Evolutionary conservation across 495 filamentous ascomycete genomes (phyloP).

Genomic region (Tuber umbilicatum): DNA sequence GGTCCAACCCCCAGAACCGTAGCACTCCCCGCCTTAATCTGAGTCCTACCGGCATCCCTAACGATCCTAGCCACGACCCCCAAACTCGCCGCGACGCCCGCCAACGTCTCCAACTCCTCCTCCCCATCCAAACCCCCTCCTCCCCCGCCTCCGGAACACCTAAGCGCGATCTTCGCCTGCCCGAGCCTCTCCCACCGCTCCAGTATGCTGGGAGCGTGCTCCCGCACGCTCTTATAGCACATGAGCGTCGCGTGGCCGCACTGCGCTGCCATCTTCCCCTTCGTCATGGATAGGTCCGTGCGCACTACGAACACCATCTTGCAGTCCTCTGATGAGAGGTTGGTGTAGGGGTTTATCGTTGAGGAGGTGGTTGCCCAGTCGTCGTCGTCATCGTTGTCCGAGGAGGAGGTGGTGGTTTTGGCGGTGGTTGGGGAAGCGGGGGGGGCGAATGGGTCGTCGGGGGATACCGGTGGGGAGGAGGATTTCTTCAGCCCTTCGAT

Average conservation of each 20-base stretch:
- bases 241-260: slow-evolving; percentile 92
- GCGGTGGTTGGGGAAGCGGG: neutral
- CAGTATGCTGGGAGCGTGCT: slow-evolving; percentile 57
- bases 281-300: slow-evolving; percentile 92
- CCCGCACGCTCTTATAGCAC: slow-evolving; percentile 77
- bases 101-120: slow-evolving; percentile 70
- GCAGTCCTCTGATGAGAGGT: slow-evolving; percentile 60
- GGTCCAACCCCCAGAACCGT: slow-evolving; percentile 88
- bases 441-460: neutral
- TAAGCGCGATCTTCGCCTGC: slow-evolving; percentile 87
- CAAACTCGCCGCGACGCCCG: slow-evolving; percentile 71
- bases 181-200: slow-evolving; percentile 74
- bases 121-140: slow-evolving; percentile 43
- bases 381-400: slow-evolving; percentile 26
- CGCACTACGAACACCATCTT: slow-evolving; percentile 84
- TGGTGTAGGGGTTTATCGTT: neutral
- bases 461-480: neutral
- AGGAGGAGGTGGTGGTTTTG: neutral
- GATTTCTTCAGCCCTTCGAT: slow-evolving; percentile 16
- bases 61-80: slow-evolving; percentile 84
- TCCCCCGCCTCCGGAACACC: slow-evolving; percentile 54
- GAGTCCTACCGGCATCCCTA: slow-evolving; percentile 90
- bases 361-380: slow-evolving; percentile 6
- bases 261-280: slow-evolving; percentile 98
- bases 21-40: slow-evolving; percentile 85